Percentiles rank a stretch among this genome's conserved stretches.
Evolutionary conservation across 2,329 filamentous ascomycete genomes (phyloP).

Genomic region (Apiospora hydei): DNA sequence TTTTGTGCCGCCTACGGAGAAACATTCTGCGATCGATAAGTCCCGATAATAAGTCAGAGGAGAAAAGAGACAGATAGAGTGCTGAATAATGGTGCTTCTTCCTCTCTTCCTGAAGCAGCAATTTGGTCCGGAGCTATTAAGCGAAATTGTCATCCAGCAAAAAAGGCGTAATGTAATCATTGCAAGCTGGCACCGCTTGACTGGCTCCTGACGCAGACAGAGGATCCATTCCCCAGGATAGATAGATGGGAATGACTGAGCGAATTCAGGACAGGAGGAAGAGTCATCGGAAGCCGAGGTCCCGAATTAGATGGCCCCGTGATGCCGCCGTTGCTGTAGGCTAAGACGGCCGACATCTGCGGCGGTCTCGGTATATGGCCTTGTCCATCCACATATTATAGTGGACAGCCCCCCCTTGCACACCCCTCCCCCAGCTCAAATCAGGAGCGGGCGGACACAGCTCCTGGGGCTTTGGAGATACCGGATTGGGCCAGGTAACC

Average conservation of each 20-base stretch:
- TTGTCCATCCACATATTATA: not conserved
- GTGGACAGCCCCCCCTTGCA: not conserved
- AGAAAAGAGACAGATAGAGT: not conserved
- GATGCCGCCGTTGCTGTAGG: slow-evolving; percentile 3
- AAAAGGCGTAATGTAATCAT: not conserved
- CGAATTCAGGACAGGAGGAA: not conserved
- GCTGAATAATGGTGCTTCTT: not conserved
- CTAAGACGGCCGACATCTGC: slow-evolving; percentile 5
- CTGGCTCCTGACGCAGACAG: not conserved
- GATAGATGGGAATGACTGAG: not conserved
- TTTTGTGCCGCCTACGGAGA: not conserved
- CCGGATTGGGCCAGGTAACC: slow-evolving; percentile 19
- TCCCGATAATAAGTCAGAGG: not conserved
- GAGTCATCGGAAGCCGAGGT: slow-evolving; percentile 3
- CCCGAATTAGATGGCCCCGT: slow-evolving; percentile 13
- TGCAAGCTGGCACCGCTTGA: slow-evolving; percentile 1
- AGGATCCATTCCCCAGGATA: not conserved
- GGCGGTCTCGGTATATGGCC: not conserved
- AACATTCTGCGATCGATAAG: slow-evolving; percentile 21
- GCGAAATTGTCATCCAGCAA: not conserved
- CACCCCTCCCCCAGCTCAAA: not conserved
- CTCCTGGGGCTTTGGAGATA: slow-evolving; percentile 4
- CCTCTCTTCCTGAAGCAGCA: not conserved
- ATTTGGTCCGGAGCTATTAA: not conserved
- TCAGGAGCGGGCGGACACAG: not conserved